Percentiles rank a stretch among this genome's conserved stretches.
phyloP scores from a whole-genome alignment of 768 basidiomycete genomes.

The Royoungia palumana region DNA sequence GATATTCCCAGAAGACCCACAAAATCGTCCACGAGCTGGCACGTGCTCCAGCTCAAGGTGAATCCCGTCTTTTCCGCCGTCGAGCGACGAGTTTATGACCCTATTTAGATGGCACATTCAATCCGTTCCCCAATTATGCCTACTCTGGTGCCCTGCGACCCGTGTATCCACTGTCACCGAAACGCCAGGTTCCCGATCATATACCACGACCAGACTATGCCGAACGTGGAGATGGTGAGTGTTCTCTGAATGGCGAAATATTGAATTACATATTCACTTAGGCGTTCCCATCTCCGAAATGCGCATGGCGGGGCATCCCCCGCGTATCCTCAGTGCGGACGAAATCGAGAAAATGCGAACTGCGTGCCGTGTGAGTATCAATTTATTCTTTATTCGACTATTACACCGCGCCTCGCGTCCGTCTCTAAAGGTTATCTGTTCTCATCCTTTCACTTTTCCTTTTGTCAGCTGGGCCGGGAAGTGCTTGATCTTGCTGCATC shows the following conservation, averaged over 20 bases:
- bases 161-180: slow-evolving; percentile 82
- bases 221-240: slow-evolving; percentile 51
- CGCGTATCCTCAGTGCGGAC: slow-evolving; percentile 60
- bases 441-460: neutral
- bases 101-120: slow-evolving; percentile 64
- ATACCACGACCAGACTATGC: slow-evolving; percentile 91
- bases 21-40: slow-evolving; percentile 72
- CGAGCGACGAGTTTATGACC: neutral
- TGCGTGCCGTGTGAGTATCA: slow-evolving; percentile 70
- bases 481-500: slow-evolving; percentile 92
- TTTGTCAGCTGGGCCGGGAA: slow-evolving; percentile 74
- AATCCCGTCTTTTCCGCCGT: neutral
- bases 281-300: slow-evolving; percentile 60
- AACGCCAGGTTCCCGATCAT: slow-evolving; percentile 72
- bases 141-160: slow-evolving; percentile 82
- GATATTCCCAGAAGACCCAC: slow-evolving; percentile 65
- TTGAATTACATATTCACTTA: slow-evolving; percentile 26
- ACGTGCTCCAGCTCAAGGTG: slow-evolving; percentile 25
- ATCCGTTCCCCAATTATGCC: slow-evolving; percentile 72
- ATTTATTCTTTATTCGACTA: neutral
- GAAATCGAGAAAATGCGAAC: slow-evolving; percentile 89
- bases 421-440: slow-evolving; percentile 4
- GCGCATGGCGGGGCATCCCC: slow-evolving; percentile 55
- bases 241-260: neutral
- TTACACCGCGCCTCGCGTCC: neutral